phyloP scores from a whole-genome alignment of 2,329 filamentous ascomycete species.

The Curvularia hawaiiensis region DNA sequence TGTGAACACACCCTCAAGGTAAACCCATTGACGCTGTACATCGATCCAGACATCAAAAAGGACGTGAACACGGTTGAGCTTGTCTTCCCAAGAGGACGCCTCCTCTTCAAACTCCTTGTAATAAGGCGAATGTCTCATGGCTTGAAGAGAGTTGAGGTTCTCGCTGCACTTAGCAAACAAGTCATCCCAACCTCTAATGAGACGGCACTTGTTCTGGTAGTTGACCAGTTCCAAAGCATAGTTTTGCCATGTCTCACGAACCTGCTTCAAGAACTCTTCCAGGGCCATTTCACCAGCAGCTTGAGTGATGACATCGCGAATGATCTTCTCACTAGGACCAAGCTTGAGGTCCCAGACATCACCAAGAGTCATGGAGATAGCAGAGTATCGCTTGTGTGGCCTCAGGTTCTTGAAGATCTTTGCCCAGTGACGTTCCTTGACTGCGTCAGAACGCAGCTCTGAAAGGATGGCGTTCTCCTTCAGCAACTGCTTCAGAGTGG shows the following conservation, averaged over 20 bases:
- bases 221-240: constrained; percentile 93
- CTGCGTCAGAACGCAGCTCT: constrained; percentile 94
- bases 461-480: constrained; percentile 88
- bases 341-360: constrained; percentile 98
- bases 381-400: constrained; percentile 91
- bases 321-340: constrained; percentile 81
- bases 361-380: constrained; percentile 93
- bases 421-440: constrained; percentile 94
- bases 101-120: constrained; percentile 99
- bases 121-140: constrained; percentile 98
- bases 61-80: constrained; percentile 94
- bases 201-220: constrained; percentile 96
- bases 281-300: constrained; percentile 98
- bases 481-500: constrained; percentile 81
- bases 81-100: constrained; percentile 95
- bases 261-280: constrained; percentile 95
- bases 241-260: constrained; percentile 95
- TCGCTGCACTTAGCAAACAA: constrained; percentile 98
- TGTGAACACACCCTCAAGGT: constrained; percentile 97
- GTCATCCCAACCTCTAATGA: constrained; percentile 98
- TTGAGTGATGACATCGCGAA: constrained; percentile 92
- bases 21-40: constrained; percentile 99
- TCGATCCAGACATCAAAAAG: constrained; percentile 99
- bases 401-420: constrained; percentile 97
- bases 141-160: constrained; percentile 94